phyloP scores from a whole-genome alignment of 2,329 filamentous ascomycete species.

The Pseudovirgaria hyperparasitica region DNA sequence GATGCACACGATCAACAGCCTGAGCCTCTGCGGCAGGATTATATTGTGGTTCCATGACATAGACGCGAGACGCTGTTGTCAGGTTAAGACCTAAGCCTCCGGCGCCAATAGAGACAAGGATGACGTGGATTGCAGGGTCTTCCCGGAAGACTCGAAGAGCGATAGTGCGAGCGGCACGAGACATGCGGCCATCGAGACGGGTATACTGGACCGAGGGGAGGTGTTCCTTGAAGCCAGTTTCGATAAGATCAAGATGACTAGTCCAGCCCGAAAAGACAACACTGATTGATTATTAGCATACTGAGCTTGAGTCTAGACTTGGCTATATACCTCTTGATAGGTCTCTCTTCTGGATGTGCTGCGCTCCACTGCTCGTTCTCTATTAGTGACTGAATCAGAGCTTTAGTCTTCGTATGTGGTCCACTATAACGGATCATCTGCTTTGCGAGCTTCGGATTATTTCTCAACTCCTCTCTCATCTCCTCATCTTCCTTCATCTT shows the following conservation, averaged over 20 bases:
- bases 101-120: slow-evolving; percentile 84
- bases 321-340: slow-evolving; percentile 57
- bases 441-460: slow-evolving; percentile 43
- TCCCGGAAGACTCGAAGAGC: slow-evolving; percentile 70
- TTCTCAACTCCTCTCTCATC: slow-evolving; percentile 43
- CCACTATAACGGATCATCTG: slow-evolving; percentile 59
- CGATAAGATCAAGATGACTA: slow-evolving; percentile 81
- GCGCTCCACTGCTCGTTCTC: slow-evolving; percentile 50
- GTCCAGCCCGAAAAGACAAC: slow-evolving; percentile 98
- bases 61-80: slow-evolving; percentile 73
- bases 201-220: no score
- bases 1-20: slow-evolving; percentile 71
- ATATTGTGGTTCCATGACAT: slow-evolving; percentile 97
- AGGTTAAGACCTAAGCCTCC: slow-evolving; percentile 87
- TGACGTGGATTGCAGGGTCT: slow-evolving; percentile 58
- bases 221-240: slow-evolving; percentile 55
- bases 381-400: slow-evolving; percentile 63
- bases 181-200: slow-evolving; percentile 87
- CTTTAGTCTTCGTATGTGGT: slow-evolving; percentile 84
- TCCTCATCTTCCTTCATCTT: slow-evolving; percentile 37
- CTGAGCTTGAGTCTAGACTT: background rate
- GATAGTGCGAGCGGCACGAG: slow-evolving; percentile 55
- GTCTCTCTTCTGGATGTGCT: slow-evolving; percentile 49
- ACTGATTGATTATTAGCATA: slow-evolving; percentile 23
- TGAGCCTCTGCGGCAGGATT: slow-evolving; percentile 93